A percentile compares a stretch with the other conserved stretches of the same genome.
phyloP scores from a whole-genome alignment of 768 basidiomycete genomes.

The Tephrocybe rancida region DNA sequence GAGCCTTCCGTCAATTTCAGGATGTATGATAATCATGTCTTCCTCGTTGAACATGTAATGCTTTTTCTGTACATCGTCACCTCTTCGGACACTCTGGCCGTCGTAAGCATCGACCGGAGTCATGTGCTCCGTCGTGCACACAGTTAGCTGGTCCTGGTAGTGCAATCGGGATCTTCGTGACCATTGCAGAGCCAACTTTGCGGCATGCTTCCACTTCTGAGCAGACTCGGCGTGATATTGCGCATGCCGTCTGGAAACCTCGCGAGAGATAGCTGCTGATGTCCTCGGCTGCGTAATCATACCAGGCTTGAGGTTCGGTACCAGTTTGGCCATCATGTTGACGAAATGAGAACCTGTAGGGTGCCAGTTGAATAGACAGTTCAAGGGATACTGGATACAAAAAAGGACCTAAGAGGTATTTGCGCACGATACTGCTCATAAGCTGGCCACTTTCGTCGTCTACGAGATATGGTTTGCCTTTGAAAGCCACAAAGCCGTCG shows the following conservation, averaged over 20 bases:
- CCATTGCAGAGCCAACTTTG: constrained; percentile 40
- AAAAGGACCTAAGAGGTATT: constrained; percentile 75
- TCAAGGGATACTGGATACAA: not conserved
- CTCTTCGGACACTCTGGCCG: constrained; percentile 48
- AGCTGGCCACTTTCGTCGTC: constrained; percentile 84
- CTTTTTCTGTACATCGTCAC: constrained; percentile 22
- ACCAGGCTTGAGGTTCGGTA: constrained; percentile 22
- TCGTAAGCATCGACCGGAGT: constrained; percentile 74
- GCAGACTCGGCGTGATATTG: constrained; percentile 26
- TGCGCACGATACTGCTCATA: constrained; percentile 78
- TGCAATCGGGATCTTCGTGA: constrained; percentile 49
- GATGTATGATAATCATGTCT: constrained; percentile 61
- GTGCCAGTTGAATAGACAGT: not conserved
- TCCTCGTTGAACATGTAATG: constrained; percentile 30
- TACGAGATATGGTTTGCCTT: constrained; percentile 66
- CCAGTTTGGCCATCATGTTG: constrained; percentile 56
- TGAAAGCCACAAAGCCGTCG: constrained; percentile 77
- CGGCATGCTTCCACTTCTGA: constrained; percentile 51
- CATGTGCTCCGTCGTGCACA: constrained; percentile 76
- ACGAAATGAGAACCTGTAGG: constrained; percentile 71
- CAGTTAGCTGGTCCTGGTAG: constrained; percentile 59
- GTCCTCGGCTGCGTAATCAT: constrained; percentile 47
- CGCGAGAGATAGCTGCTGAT: constrained; percentile 44
- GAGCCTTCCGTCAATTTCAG: constrained; percentile 68
- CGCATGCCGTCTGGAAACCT: constrained; percentile 40